phyloP scores from a whole-genome alignment of 129 eudicot genomes.

The Sambucus nigra region DNA sequence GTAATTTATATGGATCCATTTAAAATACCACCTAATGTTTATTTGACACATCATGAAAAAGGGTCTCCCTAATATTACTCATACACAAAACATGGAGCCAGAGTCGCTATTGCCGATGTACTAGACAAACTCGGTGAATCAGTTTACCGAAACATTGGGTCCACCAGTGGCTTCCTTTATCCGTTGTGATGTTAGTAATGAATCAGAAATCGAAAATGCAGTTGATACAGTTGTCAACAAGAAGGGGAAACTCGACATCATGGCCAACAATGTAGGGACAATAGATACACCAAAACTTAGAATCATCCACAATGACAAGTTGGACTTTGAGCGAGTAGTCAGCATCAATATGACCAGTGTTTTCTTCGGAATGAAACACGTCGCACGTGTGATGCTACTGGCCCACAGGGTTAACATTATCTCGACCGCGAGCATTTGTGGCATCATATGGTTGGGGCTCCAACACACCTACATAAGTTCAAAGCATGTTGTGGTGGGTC shows the following conservation, averaged over 20 bases:
- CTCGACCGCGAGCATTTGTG: conserved; percentile 16
- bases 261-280: conserved; percentile 23
- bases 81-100: conserved; percentile 19
- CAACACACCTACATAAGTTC: conserved; percentile 39
- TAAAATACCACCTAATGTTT: too few species aligned
- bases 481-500: conserved; percentile 46
- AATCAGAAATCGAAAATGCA: conserved; percentile 16
- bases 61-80: too few species aligned
- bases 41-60: too few species aligned
- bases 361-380: conserved; percentile 34
- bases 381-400: conserved; percentile 35
- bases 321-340: conserved; percentile 23
- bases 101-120: conserved; percentile 9
- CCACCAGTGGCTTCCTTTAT: conserved; percentile 5
- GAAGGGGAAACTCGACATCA: conserved; percentile 25
- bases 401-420: conserved; percentile 22
- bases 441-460: conserved; percentile 14
- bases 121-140: conserved; percentile 17
- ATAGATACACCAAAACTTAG: conserved; percentile 3
- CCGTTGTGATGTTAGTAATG: conserved; percentile 19
- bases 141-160: conserved; percentile 19
- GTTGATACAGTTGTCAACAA: conserved; percentile 16
- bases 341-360: conserved; percentile 16
- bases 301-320: conserved; percentile 16
- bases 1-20: too few species aligned